These are phyloP conservation scores for Dovyalis caffra DNA, from an alignment of 345 rosid genomes.

Conservation along the genomic window DNA sequence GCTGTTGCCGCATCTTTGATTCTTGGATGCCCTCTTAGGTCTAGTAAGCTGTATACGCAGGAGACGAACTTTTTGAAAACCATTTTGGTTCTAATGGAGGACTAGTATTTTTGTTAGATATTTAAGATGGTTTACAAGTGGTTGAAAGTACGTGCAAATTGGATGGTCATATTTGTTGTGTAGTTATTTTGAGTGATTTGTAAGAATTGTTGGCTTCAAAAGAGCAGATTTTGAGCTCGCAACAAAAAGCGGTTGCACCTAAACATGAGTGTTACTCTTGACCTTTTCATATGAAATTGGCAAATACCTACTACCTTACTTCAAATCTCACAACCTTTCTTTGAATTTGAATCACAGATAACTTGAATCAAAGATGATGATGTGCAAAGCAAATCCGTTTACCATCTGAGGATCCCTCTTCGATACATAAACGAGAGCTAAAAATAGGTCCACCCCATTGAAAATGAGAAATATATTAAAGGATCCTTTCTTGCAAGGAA, in stretches of 20 bases:
- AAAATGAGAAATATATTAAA: no score
- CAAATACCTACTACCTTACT: not conserved
- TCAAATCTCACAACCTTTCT: no score
- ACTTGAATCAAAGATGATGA: no score
- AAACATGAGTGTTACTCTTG: conserved; percentile 41
- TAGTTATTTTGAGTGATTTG: conserved; percentile 36
- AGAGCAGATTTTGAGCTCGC: conserved; percentile 22
- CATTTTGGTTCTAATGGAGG: conserved; percentile 28
- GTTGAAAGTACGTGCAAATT: conserved; percentile 6
- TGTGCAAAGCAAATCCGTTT: no score
- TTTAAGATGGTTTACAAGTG: conserved; percentile 18
- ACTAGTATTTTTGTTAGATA: conserved; percentile 1
- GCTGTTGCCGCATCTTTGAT: conserved; percentile 13
- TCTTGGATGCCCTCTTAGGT: conserved; percentile 19
- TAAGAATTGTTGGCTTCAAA: conserved; percentile 29
- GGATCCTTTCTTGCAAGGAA: no score
- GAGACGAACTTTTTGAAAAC: conserved; percentile 29
- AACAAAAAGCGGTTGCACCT: conserved; percentile 54
- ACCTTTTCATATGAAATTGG: conserved; percentile 22
- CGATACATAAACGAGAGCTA: no score
- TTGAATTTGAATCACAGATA: no score
- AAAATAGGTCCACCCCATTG: no score
- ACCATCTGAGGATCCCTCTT: no score
- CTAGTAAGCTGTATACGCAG: conserved; percentile 25
- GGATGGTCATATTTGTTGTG: conserved; percentile 12